Conservation (phyloP, 768 basidiomycete species). For the Boletus tomentosulus region DNA sequence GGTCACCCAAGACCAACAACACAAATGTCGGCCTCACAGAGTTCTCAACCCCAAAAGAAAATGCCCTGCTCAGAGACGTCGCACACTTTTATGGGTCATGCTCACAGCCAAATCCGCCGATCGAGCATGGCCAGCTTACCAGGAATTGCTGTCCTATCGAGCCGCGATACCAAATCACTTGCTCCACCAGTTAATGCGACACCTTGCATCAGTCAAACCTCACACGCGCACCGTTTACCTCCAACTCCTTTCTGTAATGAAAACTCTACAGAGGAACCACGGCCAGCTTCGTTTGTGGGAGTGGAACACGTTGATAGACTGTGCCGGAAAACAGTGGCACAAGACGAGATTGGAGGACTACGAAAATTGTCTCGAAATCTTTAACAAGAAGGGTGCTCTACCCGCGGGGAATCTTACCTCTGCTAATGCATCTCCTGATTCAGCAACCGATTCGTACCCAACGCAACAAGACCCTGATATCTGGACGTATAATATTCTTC, state of each 20-base stretch:
- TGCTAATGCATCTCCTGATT: conserved; percentile 11
- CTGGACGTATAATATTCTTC: conserved; percentile 63
- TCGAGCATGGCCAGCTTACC: conserved; percentile 45
- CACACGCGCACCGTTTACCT: conserved; percentile 59
- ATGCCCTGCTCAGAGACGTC: conserved; percentile 16
- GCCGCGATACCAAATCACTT: conserved; percentile 33
- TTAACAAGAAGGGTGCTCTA: conserved; percentile 52
- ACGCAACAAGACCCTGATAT: conserved; percentile 50
- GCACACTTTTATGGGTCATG: conserved; percentile 30
- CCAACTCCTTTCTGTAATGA: conserved; percentile 65
- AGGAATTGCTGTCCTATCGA: conserved; percentile 26
- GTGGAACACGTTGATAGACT: conserved; percentile 74
- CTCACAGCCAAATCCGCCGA: conserved; percentile 29
- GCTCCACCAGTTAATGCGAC: conserved; percentile 59
- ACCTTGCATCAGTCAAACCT: conserved; percentile 50
- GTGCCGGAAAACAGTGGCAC: conserved; percentile 62
- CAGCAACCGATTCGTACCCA: not conserved
- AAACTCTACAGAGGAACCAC: conserved; percentile 50
- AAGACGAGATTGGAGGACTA: conserved; percentile 56
- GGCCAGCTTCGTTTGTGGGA: conserved; percentile 57
- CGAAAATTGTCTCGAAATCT: conserved; percentile 54
- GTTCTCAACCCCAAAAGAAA: conserved; percentile 10
- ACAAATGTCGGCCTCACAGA: not conserved
- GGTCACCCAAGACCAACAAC: conserved; percentile 6
- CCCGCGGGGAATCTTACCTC: conserved; percentile 2